phyloP scores from a whole-genome alignment of 176 grass and related monocot genomes.

The Musa beccarii region DNA sequence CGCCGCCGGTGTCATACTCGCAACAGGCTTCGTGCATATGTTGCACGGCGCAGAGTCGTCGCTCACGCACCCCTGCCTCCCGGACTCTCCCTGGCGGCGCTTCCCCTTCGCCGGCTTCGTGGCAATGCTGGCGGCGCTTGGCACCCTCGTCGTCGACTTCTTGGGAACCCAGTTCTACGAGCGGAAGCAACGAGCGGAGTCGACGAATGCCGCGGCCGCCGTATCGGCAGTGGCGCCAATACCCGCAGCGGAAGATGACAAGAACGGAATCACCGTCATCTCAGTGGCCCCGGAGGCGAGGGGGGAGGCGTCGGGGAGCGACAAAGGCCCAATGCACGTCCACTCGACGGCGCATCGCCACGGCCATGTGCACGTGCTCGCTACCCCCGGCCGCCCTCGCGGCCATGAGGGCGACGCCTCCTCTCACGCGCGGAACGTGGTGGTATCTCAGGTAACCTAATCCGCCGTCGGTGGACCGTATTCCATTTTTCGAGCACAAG shows the following conservation, averaged over 20 bases:
- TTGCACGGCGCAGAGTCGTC: constrained; percentile 49
- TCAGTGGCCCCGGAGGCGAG: neutral
- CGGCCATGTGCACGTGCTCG: constrained; percentile 12
- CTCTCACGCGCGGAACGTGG: constrained; percentile 49
- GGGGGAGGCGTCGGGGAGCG: neutral
- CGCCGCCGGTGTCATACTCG: constrained; percentile 67
- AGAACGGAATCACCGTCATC: constrained; percentile 19
- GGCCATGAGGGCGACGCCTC: constrained; percentile 30
- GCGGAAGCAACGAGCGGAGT: constrained; percentile 39
- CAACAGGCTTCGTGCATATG: constrained; percentile 87
- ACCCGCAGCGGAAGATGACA: constrained; percentile 13
- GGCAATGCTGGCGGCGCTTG: constrained; percentile 70
- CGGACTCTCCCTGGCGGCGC: constrained; percentile 25
- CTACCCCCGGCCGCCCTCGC: neutral
- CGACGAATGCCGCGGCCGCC: constrained; percentile 32
- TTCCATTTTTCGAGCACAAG: no score
- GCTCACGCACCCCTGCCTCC: constrained; percentile 49
- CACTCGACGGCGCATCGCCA: constrained; percentile 29
- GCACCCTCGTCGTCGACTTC: constrained; percentile 67
- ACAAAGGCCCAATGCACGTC: constrained; percentile 4
- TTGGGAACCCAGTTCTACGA: constrained; percentile 63
- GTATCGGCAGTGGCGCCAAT: constrained; percentile 22
- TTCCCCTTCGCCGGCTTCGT: constrained; percentile 80
- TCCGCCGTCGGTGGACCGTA: neutral
- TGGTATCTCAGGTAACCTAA: constrained; percentile 70